Evolutionary conservation across 2,329 filamentous ascomycete genomes (phyloP).

Genomic region (Ceratocystis cubensis): DNA sequence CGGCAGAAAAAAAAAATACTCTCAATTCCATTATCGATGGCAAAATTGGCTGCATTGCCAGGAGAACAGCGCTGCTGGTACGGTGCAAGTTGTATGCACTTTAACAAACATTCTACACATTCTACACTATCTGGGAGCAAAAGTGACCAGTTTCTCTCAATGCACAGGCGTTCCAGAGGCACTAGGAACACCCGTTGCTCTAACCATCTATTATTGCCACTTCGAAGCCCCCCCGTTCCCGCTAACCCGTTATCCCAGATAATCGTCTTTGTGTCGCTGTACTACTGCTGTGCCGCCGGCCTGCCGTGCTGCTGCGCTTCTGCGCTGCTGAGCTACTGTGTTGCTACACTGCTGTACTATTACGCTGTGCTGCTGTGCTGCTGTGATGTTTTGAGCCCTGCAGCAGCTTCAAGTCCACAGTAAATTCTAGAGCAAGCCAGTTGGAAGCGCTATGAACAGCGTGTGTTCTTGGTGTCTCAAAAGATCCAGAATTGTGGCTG

Average conservation of each 20-base stretch:
- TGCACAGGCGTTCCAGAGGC: neutral
- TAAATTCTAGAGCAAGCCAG: neutral
- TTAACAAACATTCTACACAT: neutral
- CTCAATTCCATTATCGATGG: neutral
- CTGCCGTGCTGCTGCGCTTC: too few species aligned
- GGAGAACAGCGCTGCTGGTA: neutral
- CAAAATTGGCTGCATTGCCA: neutral
- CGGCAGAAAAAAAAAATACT: neutral
- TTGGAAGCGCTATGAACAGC: constrained; percentile 2
- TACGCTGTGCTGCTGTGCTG: too few species aligned
- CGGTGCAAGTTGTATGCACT: neutral
- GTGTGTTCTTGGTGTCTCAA: constrained; percentile 9
- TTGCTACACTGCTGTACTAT: too few species aligned
- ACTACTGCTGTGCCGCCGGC: neutral
- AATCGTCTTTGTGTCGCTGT: neutral
- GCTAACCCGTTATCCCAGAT: neutral
- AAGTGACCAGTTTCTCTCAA: neutral
- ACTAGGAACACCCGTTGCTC: constrained; percentile 2
- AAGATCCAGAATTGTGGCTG: constrained; percentile 11
- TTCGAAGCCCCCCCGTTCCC: neutral
- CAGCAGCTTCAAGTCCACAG: neutral
- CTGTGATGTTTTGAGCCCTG: too few species aligned
- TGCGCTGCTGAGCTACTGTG: too few species aligned
- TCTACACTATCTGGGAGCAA: neutral
- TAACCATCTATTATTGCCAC: constrained; percentile 1